These are phyloP conservation scores for Ophiosphaerella narmari DNA, from an alignment of 2,329 filamentous ascomycete species.

Conservation along the genomic window DNA sequence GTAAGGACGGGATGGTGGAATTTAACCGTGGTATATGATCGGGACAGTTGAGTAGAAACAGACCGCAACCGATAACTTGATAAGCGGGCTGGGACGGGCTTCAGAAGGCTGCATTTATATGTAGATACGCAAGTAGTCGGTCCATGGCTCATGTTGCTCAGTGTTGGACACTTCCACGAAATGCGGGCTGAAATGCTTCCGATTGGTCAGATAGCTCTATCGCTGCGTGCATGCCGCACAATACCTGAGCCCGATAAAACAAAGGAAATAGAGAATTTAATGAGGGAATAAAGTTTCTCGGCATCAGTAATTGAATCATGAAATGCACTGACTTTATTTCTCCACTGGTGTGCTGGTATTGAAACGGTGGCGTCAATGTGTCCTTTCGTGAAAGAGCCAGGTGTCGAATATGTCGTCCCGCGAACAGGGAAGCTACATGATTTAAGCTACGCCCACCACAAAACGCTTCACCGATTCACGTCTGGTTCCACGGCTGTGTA, in stretches of 20 bases:
- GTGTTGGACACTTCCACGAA: background rate
- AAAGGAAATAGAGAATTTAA: background rate
- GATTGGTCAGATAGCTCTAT: constrained; percentile 19
- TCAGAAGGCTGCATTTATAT: too few species aligned
- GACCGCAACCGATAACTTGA: background rate
- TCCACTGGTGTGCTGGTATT: constrained; percentile 15
- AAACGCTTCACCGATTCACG: constrained; percentile 19
- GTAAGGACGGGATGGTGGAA: constrained; percentile 81
- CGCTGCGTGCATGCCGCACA: background rate
- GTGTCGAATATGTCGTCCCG: constrained; percentile 27
- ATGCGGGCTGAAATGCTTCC: constrained; percentile 15
- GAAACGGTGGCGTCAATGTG: constrained; percentile 33
- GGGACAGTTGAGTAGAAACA: background rate
- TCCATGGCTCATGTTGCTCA: too few species aligned
- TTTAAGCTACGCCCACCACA: constrained; percentile 26
- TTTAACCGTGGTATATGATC: constrained; percentile 90
- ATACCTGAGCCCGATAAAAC: constrained; percentile 1
- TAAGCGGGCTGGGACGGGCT: too few species aligned
- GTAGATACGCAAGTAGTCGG: too few species aligned
- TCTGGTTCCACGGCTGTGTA: constrained; percentile 21
- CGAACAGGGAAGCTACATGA: constrained; percentile 26
- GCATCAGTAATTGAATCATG: constrained; percentile 16
- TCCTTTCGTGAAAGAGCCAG: constrained; percentile 39
- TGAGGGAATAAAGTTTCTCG: background rate
- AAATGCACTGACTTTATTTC: constrained; percentile 14